Percentiles rank a stretch among this genome's conserved stretches.
Evolutionary conservation across 1,284 basidiomycete species (phyloP).

Genomic region (Termitomyces sp.): DNA sequence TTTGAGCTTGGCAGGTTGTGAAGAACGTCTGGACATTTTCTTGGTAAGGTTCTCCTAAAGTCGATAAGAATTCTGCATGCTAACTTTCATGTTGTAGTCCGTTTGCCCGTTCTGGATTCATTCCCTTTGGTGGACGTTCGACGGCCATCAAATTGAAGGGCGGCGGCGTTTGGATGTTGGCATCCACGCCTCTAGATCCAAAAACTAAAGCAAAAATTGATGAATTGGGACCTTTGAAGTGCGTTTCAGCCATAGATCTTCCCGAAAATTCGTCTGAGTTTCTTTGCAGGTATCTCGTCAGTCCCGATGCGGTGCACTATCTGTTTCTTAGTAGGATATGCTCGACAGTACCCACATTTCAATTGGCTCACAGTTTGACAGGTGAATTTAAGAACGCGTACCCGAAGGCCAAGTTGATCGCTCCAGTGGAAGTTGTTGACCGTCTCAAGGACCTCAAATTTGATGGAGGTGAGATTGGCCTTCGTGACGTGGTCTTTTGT

Average conservation of each 20-base stretch:
- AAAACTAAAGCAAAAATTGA: conserved; percentile 71
- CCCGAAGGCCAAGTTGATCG: conserved; percentile 72
- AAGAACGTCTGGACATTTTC: conserved; percentile 73
- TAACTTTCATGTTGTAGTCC: conserved; percentile 37
- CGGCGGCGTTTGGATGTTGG: conserved; percentile 80
- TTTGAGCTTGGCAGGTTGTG: conserved; percentile 39
- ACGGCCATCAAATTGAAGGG: conserved; percentile 75
- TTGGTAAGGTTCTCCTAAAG: conserved; percentile 34
- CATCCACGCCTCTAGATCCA: conserved; percentile 74
- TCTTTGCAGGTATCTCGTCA: conserved; percentile 55
- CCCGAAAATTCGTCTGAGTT: neutral
- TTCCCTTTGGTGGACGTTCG: conserved; percentile 77
- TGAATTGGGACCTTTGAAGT: conserved; percentile 76
- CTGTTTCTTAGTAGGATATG: conserved; percentile 50
- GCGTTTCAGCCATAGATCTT: conserved; percentile 15
- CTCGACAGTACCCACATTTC: neutral
- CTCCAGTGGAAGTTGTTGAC: conserved; percentile 51
- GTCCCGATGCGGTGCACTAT: conserved; percentile 61
- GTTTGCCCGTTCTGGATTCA: conserved; percentile 60
- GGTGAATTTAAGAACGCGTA: conserved; percentile 73
- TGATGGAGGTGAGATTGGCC: conserved; percentile 50
- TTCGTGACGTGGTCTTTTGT: neutral
- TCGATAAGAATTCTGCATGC: neutral
- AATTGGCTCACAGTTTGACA: conserved; percentile 19
- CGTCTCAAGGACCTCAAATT: conserved; percentile 38